These are phyloP conservation scores for Mimosa pudica DNA, from an alignment of 306 rosid genomes.

Conservation along the genomic window DNA sequence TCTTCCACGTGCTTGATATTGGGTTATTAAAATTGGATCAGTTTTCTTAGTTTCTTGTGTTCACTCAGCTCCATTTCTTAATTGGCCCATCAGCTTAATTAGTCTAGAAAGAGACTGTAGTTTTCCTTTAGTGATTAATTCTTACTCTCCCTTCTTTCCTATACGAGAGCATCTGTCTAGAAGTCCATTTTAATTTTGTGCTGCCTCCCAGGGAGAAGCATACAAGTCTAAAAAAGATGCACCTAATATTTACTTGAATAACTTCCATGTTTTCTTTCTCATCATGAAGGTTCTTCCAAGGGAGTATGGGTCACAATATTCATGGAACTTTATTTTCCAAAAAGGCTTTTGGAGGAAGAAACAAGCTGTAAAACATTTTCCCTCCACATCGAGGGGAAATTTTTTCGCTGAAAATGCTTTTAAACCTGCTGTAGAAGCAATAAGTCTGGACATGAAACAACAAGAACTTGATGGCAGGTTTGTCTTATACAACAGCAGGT, in stretches of 20 bases:
- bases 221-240: constrained; percentile 19
- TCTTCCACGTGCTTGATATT: neutral
- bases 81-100: neutral
- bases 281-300: constrained; percentile 77
- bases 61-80: neutral
- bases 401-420: constrained; percentile 41
- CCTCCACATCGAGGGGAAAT: constrained; percentile 39
- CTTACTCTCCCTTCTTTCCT: neutral
- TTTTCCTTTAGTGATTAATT: neutral
- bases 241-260: constrained; percentile 9
- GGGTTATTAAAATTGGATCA: neutral
- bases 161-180: constrained; percentile 18
- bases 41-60: neutral
- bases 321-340: constrained; percentile 74
- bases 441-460: constrained; percentile 91
- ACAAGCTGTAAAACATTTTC: constrained; percentile 32
- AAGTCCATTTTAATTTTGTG: constrained; percentile 13
- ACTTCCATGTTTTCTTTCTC: constrained; percentile 1
- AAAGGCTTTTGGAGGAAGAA: constrained; percentile 60
- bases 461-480: constrained; percentile 94
- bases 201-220: constrained; percentile 12
- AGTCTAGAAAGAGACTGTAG: constrained; percentile 19
- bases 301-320: constrained; percentile 76
- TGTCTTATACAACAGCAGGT: constrained; percentile 33
- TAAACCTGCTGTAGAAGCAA: constrained; percentile 63